Evolutionary conservation across 225 moss, liverwort and hornwort genomes (phyloP).

Genomic region (Sphagnum tenellum): DNA sequence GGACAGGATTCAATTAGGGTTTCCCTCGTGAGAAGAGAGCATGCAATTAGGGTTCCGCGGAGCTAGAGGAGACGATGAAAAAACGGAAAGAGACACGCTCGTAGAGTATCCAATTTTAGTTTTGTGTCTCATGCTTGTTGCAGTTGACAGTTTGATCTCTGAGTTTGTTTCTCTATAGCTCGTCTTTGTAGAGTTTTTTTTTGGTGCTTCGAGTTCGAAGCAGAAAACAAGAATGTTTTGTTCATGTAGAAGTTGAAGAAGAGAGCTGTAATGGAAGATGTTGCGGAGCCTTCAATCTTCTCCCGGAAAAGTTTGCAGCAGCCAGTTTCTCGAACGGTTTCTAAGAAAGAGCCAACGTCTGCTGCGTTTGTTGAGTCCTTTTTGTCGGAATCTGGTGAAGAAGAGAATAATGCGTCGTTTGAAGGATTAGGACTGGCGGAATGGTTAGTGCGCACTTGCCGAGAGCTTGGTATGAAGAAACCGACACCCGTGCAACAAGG

Average conservation of each 20-base stretch:
- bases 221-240: too few relatives aligned
- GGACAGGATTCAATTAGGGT: too few relatives aligned
- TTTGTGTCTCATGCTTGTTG: too few relatives aligned
- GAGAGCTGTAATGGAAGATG: not conserved
- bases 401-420: slow-evolving; percentile 8
- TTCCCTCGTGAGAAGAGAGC: too few relatives aligned
- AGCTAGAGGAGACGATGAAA: too few relatives aligned
- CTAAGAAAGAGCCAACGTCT: not conserved
- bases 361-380: not conserved
- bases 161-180: too few relatives aligned
- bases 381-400: not conserved
- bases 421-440: slow-evolving; percentile 32
- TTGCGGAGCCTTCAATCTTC: slow-evolving; percentile 3
- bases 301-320: slow-evolving; percentile 3
- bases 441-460: slow-evolving; percentile 51
- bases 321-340: not conserved
- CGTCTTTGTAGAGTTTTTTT: too few relatives aligned
- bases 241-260: not conserved
- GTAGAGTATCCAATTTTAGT: too few relatives aligned
- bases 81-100: too few relatives aligned
- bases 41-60: too few relatives aligned
- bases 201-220: too few relatives aligned
- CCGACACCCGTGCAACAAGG: slow-evolving; percentile 83
- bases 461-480: slow-evolving; percentile 69
- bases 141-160: too few relatives aligned